phyloP scores from a whole-genome alignment of 495 filamentous ascomycete species.

The Trichocladium antarcticum region DNA sequence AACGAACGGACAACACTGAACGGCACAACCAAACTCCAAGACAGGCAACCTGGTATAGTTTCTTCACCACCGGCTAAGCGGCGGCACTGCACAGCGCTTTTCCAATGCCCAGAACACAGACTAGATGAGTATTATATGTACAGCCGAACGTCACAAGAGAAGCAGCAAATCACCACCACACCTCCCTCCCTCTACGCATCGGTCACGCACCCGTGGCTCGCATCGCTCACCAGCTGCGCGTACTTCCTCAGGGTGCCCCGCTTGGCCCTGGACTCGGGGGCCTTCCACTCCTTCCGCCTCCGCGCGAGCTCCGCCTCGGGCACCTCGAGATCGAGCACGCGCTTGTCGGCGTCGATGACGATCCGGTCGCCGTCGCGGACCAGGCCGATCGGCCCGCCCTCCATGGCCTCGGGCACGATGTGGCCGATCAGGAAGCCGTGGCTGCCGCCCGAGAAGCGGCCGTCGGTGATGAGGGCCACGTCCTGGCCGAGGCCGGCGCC shows the following conservation, averaged over 20 bases:
- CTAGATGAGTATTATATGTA: conserved; percentile 8
- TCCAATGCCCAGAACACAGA: neutral
- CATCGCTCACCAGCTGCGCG: conserved; percentile 56
- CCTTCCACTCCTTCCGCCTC: conserved; percentile 53
- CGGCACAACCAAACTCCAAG: no score
- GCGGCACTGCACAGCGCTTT: conserved; percentile 6
- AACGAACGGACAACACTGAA: no score
- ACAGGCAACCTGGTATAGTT: conserved; percentile 4
- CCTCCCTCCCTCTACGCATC: conserved; percentile 28
- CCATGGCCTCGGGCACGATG: conserved; percentile 59
- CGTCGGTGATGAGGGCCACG: conserved; percentile 70
- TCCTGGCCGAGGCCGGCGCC: conserved; percentile 73
- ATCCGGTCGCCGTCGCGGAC: conserved; percentile 59
- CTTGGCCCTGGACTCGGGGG: conserved; percentile 54
- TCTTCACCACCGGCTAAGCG: neutral
- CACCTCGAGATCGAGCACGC: conserved; percentile 49
- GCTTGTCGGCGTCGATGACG: conserved; percentile 59
- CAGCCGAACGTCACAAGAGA: neutral
- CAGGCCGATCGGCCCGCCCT: conserved; percentile 58
- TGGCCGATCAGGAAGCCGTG: conserved; percentile 75
- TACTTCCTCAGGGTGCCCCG: conserved; percentile 74
- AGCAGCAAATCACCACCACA: no score
- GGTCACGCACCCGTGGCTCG: conserved; percentile 71
- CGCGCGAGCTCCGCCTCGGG: conserved; percentile 51
- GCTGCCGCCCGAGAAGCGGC: conserved; percentile 63